Conservation (phyloP, 1,139 yeast genomes). For the Taphrina pruni region DNA sequence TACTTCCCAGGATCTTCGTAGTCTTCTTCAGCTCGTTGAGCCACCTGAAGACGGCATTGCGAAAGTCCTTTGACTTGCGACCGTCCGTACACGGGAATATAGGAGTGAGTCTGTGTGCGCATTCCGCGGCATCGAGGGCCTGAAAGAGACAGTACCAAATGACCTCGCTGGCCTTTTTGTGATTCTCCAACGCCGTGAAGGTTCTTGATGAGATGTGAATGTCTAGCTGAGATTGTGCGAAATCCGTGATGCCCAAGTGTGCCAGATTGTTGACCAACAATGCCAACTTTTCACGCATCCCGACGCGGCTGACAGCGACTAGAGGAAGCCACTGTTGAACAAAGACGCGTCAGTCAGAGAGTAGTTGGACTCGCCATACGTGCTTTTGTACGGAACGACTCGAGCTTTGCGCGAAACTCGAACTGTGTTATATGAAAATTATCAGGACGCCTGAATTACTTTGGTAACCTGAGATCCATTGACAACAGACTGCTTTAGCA, state of each 20-base stretch:
- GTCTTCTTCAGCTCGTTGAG: conserved; percentile 19
- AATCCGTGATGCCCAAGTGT: conserved; percentile 7
- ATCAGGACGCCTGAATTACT: too few species aligned
- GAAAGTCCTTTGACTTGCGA: conserved; percentile 19
- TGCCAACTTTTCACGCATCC: conserved; percentile 20
- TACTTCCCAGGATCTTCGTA: not conserved
- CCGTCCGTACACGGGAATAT: conserved; percentile 18
- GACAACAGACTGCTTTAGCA: too few species aligned
- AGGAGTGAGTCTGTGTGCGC: not conserved
- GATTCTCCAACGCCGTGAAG: conserved; percentile 23
- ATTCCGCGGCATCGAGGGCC: not conserved
- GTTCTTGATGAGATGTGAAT: conserved; percentile 9
- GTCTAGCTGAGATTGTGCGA: not conserved
- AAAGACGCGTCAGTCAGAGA: too few species aligned
- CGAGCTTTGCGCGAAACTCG: too few species aligned
- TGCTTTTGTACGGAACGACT: too few species aligned
- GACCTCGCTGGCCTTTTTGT: conserved; percentile 19
- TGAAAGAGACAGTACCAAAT: conserved; percentile 14
- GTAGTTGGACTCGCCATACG: too few species aligned
- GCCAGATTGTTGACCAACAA: conserved; percentile 22
- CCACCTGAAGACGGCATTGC: conserved; percentile 26
- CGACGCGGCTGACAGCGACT: too few species aligned
- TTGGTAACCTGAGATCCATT: too few species aligned
- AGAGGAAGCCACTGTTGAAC: too few species aligned
- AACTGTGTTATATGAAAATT: too few species aligned